phyloP scores from a whole-genome alignment of 208 protist genomes.

The Crithidia expoeki region DNA sequence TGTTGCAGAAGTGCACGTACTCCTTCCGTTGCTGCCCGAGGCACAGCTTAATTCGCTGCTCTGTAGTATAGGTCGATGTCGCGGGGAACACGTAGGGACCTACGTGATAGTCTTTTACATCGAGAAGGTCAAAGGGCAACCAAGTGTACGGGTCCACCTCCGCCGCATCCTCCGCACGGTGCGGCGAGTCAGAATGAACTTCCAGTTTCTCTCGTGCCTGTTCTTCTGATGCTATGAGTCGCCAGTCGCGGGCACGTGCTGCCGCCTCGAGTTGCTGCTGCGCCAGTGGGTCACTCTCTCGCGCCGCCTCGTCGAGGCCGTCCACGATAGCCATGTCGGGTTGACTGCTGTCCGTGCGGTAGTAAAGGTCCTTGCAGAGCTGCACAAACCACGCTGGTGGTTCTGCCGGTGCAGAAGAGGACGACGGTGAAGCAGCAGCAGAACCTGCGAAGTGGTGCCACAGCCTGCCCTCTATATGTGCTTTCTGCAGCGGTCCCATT shows the following conservation, averaged over 20 bases:
- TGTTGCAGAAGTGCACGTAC: slow-evolving; percentile 91
- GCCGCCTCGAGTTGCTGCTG: slow-evolving; percentile 11
- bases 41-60: slow-evolving; percentile 67
- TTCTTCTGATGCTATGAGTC: background rate
- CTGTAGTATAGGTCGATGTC: slow-evolving; percentile 67
- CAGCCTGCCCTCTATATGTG: slow-evolving; percentile 47
- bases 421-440: slow-evolving; percentile 6
- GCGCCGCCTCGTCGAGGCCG: slow-evolving; percentile 36
- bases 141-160: slow-evolving; percentile 70
- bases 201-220: background rate
- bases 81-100: slow-evolving; percentile 70
- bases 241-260: slow-evolving; percentile 1
- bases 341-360: slow-evolving; percentile 52
- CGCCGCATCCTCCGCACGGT: slow-evolving; percentile 12
- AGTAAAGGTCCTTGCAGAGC: slow-evolving; percentile 84
- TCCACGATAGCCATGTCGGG: slow-evolving; percentile 17
- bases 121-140: slow-evolving; percentile 83
- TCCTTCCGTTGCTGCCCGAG: slow-evolving; percentile 63
- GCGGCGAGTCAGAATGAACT: background rate
- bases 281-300: slow-evolving; percentile 39
- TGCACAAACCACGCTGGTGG: slow-evolving; percentile 80
- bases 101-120: slow-evolving; percentile 67
- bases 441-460: slow-evolving; percentile 50
- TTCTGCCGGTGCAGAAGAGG: slow-evolving; percentile 11
- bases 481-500: slow-evolving; percentile 35